These are phyloP conservation scores for Epicoccum nigrum DNA, from an alignment of 2,329 filamentous ascomycete genomes.

Conservation along the genomic window DNA sequence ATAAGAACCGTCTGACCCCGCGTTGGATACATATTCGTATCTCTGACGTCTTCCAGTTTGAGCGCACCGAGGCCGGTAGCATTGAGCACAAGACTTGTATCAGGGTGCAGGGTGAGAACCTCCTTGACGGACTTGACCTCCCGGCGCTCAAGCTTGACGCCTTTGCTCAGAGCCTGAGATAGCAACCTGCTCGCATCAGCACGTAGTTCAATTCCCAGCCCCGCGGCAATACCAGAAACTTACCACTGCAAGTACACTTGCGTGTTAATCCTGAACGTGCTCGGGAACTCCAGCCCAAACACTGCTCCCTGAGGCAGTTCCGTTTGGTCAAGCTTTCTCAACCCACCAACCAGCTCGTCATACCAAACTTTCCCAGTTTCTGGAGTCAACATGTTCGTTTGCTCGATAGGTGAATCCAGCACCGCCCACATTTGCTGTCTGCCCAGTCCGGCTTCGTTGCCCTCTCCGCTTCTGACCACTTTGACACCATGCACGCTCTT, in stretches of 20 bases:
- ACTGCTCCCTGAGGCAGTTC: conserved; percentile 45
- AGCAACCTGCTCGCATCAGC: conserved; percentile 38
- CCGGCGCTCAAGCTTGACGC: conserved; percentile 61
- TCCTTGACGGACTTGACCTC: conserved; percentile 70
- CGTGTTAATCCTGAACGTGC: conserved; percentile 49
- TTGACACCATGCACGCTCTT: conserved; percentile 27
- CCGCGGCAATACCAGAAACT: not conserved
- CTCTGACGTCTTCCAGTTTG: conserved; percentile 81
- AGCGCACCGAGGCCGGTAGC: conserved; percentile 80
- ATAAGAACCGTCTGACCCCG: conserved; percentile 86
- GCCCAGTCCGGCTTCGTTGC: conserved; percentile 34
- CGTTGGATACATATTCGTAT: conserved; percentile 71
- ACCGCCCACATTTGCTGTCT: conserved; percentile 37
- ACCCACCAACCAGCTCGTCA: conserved; percentile 49
- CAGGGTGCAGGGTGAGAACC: conserved; percentile 65
- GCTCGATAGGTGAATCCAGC: conserved; percentile 40
- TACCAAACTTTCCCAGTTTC: conserved; percentile 52
- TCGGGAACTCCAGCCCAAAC: conserved; percentile 46
- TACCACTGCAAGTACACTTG: conserved; percentile 48
- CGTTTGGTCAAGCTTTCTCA: conserved; percentile 32
- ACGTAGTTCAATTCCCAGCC: not conserved
- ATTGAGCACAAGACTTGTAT: conserved; percentile 77
- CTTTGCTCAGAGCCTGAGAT: conserved; percentile 73
- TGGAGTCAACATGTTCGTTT: conserved; percentile 43
- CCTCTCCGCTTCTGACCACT: conserved; percentile 22